Base-by-base conservation (phyloP, 106 monocot genomes). In the Acorus gramineus region DNA sequence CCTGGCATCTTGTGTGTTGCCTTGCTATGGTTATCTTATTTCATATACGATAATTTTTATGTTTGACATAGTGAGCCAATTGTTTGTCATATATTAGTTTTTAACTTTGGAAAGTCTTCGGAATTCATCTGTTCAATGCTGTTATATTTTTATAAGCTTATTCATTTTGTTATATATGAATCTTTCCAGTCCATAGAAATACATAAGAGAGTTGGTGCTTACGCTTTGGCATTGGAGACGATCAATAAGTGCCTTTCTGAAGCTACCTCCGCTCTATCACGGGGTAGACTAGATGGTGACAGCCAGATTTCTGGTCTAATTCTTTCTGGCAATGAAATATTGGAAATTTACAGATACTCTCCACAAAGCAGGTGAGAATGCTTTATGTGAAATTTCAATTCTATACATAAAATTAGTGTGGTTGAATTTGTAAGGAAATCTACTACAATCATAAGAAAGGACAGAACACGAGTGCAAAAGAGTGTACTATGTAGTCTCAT, bases 191-290 rank as follows among this genome's bases (percentile, higher is more conserved):
- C 96, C 6, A 60, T 91, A 7, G 91, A 98, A 73, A 85, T 98
- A 44, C 81, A 98, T 67, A 91, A 87, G 71, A 91, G 96, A 74
- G 87, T 98, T 80, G 96, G 96, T 81, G 96, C 96, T 62, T 98
- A 88, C 76, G 78, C 77, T 11, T 75, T 70, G 69, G 96, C 96
- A 59, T 74, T 98, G 57, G 85, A 85, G 72, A 98, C 91, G 9
- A 83, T 85, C 47, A 91, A 98, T 67, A 98, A 98, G 55, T 98
- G 96, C 62, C 83, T 98, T 2, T 91, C 96, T 28, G 96, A 98
- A 68, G 96, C 87, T 49, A 87, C 91, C 44, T 83, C 85, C 83
- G 80, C 87, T 8, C 76, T 98, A 72, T 73, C 81, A 66, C 87
- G 80, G 67, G 87, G 88, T 60, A 87, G 72, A 77, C 69, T 88